Conservation (phyloP, 805 yeast genomes). For the Hermanozyma aechmeae region DNA sequence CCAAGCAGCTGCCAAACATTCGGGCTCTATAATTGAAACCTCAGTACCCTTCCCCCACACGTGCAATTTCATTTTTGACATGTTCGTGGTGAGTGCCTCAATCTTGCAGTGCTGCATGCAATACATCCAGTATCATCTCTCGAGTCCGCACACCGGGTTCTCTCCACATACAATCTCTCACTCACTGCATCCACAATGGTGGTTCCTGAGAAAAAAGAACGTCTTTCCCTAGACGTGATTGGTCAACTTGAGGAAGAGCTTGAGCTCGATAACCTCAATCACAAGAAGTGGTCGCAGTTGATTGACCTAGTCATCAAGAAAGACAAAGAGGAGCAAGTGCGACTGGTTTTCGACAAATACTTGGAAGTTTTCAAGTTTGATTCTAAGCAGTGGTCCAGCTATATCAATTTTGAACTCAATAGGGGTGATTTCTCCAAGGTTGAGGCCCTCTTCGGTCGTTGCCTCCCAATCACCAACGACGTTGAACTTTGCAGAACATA, state of each 20-base stretch:
- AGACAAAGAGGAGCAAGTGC: constrained; percentile 52
- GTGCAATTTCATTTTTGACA: constrained; percentile 25
- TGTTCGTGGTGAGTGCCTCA: too few species aligned
- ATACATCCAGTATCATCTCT: too few species aligned
- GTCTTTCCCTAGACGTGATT: constrained; percentile 37
- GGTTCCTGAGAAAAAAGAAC: constrained; percentile 10
- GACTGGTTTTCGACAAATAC: constrained; percentile 50
- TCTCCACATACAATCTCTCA: too few species aligned
- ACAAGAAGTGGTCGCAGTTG: constrained; percentile 47
- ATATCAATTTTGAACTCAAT: constrained; percentile 54
- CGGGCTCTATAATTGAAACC: constrained; percentile 42
- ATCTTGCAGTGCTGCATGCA: too few species aligned
- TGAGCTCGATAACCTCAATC: constrained; percentile 43
- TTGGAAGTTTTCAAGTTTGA: constrained; percentile 58
- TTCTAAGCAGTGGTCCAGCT: constrained; percentile 61
- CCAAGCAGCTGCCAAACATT: constrained; percentile 40
- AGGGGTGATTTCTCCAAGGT: constrained; percentile 59
- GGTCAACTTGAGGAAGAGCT: constrained; percentile 52
- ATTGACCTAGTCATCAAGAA: constrained; percentile 39
- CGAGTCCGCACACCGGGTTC: too few species aligned
- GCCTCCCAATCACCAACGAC: constrained; percentile 53
- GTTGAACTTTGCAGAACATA: constrained; percentile 71
- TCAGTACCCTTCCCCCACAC: constrained; percentile 42
- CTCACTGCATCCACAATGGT: neutral
- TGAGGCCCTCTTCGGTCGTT: constrained; percentile 55